Conservation (phyloP, 176 grass and related monocot genomes). For the Musa schizocarpa region DNA sequence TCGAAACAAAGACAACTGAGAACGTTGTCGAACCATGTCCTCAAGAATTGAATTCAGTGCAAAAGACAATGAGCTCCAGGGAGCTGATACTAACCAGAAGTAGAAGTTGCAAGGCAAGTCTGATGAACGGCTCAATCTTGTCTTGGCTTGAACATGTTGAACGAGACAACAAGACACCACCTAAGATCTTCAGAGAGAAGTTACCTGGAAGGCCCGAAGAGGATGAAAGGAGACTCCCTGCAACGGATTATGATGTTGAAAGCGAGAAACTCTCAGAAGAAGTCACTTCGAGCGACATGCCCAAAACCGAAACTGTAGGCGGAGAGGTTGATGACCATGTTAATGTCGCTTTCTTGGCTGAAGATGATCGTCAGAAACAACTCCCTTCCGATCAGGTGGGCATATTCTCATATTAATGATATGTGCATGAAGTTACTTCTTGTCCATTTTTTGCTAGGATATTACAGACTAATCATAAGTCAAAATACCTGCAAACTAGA, state of each 20-base stretch:
- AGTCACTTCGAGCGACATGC: conserved; percentile 12
- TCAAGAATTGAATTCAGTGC: conserved; percentile 20
- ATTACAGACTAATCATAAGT: too few species aligned
- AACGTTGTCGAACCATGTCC: conserved; percentile 15
- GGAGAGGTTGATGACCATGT: conserved; percentile 22
- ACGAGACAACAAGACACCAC: conserved; percentile 31
- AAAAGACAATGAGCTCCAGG: conserved; percentile 34
- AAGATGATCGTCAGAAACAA: conserved; percentile 17
- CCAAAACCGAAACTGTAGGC: not conserved
- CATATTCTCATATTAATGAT: not conserved
- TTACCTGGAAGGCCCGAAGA: conserved; percentile 33
- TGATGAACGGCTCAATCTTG: conserved; percentile 50
- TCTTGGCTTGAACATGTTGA: conserved; percentile 43
- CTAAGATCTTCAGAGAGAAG: conserved; percentile 30
- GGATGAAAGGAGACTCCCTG: conserved; percentile 30
- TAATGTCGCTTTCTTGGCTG: conserved; percentile 2
- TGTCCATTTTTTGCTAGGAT: too few species aligned
- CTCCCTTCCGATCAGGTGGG: conserved; percentile 32
- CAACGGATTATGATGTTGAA: conserved; percentile 25
- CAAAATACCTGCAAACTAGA: too few species aligned
- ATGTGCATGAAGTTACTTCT: too few species aligned
- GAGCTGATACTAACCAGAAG: conserved; percentile 41
- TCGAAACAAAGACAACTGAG: not conserved
- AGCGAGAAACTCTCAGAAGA: conserved; percentile 22
- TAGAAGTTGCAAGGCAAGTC: conserved; percentile 70